Conservation (phyloP, 371 early-diverging fungal genomes). For the Mucor velutinosus region DNA sequence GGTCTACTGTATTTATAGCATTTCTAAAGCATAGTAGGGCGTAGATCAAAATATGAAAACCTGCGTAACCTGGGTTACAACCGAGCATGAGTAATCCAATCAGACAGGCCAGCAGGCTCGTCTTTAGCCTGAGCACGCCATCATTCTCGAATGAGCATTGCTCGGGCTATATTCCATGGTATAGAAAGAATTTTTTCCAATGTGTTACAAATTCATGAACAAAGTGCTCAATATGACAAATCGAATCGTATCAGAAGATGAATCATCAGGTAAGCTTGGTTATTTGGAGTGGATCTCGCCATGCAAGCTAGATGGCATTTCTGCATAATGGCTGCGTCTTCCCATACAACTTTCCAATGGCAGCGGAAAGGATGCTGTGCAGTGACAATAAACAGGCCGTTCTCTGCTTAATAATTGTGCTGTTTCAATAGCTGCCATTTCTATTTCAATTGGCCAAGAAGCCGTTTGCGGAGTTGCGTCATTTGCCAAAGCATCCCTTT, state of each 20-base stretch:
- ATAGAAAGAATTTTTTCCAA: neutral
- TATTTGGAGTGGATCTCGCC: neutral
- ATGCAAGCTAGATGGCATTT: neutral
- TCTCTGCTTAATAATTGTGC: slow-evolving; percentile 6
- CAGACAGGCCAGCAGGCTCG: neutral
- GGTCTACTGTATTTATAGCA: slow-evolving; percentile 3
- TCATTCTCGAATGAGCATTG: slow-evolving; percentile 18
- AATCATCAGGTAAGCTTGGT: neutral
- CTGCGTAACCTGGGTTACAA: neutral
- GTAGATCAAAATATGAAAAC: neutral
- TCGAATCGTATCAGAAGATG: neutral
- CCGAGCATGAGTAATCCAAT: slow-evolving; percentile 5
- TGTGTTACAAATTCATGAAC: neutral
- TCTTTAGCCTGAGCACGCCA: slow-evolving; percentile 18
- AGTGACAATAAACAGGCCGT: neutral
- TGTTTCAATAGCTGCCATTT: neutral
- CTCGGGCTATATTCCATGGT: neutral
- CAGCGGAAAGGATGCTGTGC: neutral
- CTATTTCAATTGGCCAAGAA: neutral
- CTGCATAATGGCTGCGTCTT: neutral
- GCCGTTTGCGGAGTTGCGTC: slow-evolving; percentile 5
- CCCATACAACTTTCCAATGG: neutral
- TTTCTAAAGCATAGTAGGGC: neutral
- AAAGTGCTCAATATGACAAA: neutral
- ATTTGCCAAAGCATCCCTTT: neutral